Conservation (phyloP, 768 basidiomycete genomes). For the Mrakia hoshinonis region DNA sequence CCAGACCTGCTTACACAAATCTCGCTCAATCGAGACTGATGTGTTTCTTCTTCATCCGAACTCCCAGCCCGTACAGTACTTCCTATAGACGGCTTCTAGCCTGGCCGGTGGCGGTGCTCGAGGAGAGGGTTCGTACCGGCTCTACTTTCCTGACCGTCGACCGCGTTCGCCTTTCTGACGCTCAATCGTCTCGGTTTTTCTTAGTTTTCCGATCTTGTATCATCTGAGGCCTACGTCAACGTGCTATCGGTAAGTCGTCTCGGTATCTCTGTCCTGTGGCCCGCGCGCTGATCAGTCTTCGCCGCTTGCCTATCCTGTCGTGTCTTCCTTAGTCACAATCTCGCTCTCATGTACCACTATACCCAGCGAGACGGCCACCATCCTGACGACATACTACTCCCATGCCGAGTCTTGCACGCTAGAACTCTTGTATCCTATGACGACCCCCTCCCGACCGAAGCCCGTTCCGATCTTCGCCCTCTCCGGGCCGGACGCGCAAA, state of each 20-base stretch:
- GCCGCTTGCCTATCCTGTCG: too few relatives aligned
- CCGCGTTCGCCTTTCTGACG: background rate
- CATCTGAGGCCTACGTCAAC: too few relatives aligned
- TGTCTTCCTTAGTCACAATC: too few relatives aligned
- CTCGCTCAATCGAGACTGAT: background rate
- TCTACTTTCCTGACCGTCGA: background rate
- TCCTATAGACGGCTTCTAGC: background rate
- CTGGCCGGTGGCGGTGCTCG: background rate
- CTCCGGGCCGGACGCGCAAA: too few relatives aligned
- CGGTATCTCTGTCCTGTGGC: background rate
- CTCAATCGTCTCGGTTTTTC: background rate
- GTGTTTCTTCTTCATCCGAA: background rate
- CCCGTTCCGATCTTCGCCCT: too few relatives aligned
- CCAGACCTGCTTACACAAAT: background rate
- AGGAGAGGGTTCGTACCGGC: background rate
- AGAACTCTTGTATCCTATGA: too few relatives aligned
- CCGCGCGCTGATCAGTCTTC: too few relatives aligned
- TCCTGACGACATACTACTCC: too few relatives aligned
- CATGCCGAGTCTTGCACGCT: too few relatives aligned
- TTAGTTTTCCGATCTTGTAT: too few relatives aligned
- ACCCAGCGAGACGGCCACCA: background rate
- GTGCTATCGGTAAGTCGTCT: too few relatives aligned
- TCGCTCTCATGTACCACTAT: background rate
- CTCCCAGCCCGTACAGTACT: constrained; percentile 21
- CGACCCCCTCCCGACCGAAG: too few relatives aligned